phyloP scores from a whole-genome alignment of 139 green algal species.

The Ettlia oleoabundans region DNA sequence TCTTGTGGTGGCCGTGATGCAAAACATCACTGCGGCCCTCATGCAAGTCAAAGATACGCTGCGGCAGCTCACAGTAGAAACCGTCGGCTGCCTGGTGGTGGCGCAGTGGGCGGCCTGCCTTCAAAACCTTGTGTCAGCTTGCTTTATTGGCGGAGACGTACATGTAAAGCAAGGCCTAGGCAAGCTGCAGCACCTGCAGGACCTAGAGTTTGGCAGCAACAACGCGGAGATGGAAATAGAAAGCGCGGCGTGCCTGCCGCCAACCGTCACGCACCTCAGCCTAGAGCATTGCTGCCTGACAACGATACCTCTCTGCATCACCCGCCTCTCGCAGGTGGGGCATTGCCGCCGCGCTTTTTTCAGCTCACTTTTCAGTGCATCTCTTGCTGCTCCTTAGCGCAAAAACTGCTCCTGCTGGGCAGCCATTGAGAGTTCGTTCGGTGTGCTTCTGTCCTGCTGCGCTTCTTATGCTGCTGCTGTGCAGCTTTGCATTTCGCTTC shows the following conservation, averaged over 20 bases:
- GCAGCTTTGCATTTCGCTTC: too few relatives aligned
- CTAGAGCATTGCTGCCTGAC: slow-evolving; percentile 23
- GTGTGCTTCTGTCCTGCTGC: too few relatives aligned
- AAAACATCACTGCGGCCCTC: neutral
- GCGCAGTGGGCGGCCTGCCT: slow-evolving; percentile 17
- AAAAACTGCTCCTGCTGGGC: too few relatives aligned
- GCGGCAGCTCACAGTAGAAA: neutral
- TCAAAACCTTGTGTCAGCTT: neutral
- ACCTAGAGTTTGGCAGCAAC: slow-evolving; percentile 25
- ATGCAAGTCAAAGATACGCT: neutral
- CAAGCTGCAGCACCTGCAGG: slow-evolving; percentile 9
- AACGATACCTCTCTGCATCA: neutral
- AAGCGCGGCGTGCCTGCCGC: neutral
- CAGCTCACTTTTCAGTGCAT: too few relatives aligned
- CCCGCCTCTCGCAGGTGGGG: neutral
- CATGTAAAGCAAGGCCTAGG: neutral
- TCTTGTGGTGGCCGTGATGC: neutral
- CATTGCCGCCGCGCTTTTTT: too few relatives aligned
- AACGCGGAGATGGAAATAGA: neutral
- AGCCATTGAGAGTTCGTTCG: too few relatives aligned
- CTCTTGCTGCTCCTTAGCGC: too few relatives aligned
- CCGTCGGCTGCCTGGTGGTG: slow-evolving; percentile 4
- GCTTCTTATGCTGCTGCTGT: too few relatives aligned
- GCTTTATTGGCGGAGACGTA: slow-evolving; percentile 12
- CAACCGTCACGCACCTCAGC: neutral